Base-by-base conservation (phyloP, 2,329 filamentous ascomycete genomes). In the Trichoderma lentiforme region DNA sequence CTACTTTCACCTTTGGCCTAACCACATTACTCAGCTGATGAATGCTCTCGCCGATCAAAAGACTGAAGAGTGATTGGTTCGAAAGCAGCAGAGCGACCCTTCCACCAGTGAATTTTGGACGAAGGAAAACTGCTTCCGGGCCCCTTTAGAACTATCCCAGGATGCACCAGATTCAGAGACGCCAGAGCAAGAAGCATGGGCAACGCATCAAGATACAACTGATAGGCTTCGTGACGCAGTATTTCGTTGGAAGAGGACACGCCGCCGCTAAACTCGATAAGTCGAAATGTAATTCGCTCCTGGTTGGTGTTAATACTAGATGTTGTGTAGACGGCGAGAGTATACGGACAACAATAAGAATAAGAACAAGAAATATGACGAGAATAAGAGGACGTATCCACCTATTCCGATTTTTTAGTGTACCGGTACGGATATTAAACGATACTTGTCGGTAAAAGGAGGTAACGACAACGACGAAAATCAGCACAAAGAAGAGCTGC, bases 281-380 rank as follows among this genome's bases (percentile, higher is more conserved):
- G 82, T 34, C 89, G 87, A 79, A 86, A 92, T 74, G 89, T 84
- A 77, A 91, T 90, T 39, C 89, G 86, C 32, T 85, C 77, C 83
- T 87, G 26, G 56, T 58, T 26, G 15, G 34, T 11, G 18, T 62
- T 12, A 63, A 26, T 63, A 62, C 21, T 2, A 26, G 32, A 12
- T 26, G 12, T 9, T 12, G 32, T 62, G 32, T 14, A 39, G 11
- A 39, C 6, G 32, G 32, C 14, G n/a, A 26, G 21, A 30, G 26
- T 69, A 24, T 47, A 74, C 80, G 77, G 74, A 83, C 79, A 43
- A 81, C 77, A 57, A 84, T 82, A 18, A 82, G 76, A 6, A 75
- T 47, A 30, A 84, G 73, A 2, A 82, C 80, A 1, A 73, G 74
- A 24, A 82, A 77, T 71, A 83, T 76, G 3, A 75, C 76, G 74